These are phyloP conservation scores for Hypoxylon lienhwacheense DNA, from an alignment of 495 filamentous ascomycete genomes.

Conservation along the genomic window DNA sequence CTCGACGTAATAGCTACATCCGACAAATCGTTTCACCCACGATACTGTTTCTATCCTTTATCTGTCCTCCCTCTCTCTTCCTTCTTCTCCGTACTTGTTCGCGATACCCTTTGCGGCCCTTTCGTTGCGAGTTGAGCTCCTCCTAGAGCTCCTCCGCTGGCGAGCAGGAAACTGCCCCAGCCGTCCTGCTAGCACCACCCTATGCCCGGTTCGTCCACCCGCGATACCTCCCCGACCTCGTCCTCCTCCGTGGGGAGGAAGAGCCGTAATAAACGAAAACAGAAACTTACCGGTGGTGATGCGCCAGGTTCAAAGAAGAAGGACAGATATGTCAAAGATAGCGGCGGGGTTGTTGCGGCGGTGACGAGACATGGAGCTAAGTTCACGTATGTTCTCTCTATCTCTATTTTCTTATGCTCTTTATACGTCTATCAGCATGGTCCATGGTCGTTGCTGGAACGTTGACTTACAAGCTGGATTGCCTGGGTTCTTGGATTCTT, in stretches of 20 bases:
- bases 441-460: not conserved
- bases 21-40: constrained; percentile 10
- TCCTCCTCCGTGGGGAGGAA: constrained; percentile 35
- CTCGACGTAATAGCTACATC: constrained; percentile 6
- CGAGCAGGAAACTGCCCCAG: constrained; percentile 47
- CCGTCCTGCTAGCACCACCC: constrained; percentile 38
- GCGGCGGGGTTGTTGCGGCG: constrained; percentile 54
- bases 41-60: constrained; percentile 7
- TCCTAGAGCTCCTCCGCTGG: constrained; percentile 38
- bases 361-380: constrained; percentile 56
- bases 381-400: constrained; percentile 48
- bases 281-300: constrained; percentile 38
- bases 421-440: too few relatives aligned
- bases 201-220: constrained; percentile 52
- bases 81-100: not conserved
- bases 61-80: not conserved
- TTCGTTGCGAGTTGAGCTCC: constrained; percentile 29
- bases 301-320: constrained; percentile 51
- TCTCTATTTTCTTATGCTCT: too few relatives aligned
- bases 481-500: not conserved
- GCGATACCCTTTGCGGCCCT: constrained; percentile 26
- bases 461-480: not conserved
- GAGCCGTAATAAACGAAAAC: constrained; percentile 35
- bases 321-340: constrained; percentile 56
- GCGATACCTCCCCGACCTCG: constrained; percentile 38